Conservation (phyloP, 345 rosid species). For the Mallotus nudiflorus region DNA sequence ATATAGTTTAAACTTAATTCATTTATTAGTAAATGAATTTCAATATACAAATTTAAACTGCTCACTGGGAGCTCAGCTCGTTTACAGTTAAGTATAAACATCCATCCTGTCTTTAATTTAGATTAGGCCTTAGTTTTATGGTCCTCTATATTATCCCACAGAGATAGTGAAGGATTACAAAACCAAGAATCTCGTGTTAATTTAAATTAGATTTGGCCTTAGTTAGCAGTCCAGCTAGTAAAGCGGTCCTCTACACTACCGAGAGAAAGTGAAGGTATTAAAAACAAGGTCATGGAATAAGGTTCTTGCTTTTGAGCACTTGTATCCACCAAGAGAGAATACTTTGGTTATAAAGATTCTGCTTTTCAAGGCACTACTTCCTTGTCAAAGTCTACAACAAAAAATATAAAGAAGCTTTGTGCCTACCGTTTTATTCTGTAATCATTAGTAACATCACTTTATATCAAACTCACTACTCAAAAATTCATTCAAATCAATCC, state of each 20-base stretch:
- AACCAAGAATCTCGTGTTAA: no score
- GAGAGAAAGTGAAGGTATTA: background rate
- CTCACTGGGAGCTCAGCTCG: no score
- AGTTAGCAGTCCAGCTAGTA: constrained; percentile 10
- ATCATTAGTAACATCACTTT: constrained; percentile 3
- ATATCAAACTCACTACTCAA: background rate
- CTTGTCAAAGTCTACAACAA: constrained; percentile 5
- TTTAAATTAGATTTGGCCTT: background rate
- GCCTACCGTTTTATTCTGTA: constrained; percentile 10
- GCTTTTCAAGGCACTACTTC: constrained; percentile 19
- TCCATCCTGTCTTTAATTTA: no score
- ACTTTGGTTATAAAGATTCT: constrained; percentile 14
- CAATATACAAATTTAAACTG: no score
- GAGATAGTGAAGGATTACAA: no score
- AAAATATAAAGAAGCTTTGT: background rate
- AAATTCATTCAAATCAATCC: background rate
- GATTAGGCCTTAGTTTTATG: no score
- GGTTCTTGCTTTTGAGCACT: constrained; percentile 28
- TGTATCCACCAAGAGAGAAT: constrained; percentile 22
- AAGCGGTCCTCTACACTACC: background rate
- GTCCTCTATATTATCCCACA: no score
- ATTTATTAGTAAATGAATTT: no score
- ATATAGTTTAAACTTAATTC: no score
- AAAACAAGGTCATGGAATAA: constrained; percentile 20
- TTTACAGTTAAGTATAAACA: no score